Evolutionary conservation across 176 grass and related monocot species (phyloP).

Genomic region (Aegilops bicornis): DNA sequence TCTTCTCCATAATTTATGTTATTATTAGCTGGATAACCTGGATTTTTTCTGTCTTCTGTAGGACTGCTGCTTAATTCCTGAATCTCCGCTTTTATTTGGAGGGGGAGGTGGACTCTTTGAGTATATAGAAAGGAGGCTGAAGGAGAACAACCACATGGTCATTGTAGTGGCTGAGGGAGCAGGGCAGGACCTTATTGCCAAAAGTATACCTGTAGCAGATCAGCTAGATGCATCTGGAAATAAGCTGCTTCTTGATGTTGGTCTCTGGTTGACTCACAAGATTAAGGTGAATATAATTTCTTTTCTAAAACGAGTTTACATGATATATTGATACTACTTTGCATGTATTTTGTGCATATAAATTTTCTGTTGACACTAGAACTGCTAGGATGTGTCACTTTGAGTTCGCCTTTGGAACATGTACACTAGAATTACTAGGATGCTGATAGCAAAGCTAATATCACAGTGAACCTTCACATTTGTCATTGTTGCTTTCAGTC

Average conservation of each 20-base stretch:
- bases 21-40: constrained; percentile 11
- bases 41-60: constrained; percentile 24
- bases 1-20: background rate
- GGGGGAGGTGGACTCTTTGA: constrained; percentile 73
- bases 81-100: constrained; percentile 94
- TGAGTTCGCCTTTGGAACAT: constrained; percentile 4
- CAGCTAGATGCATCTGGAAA: constrained; percentile 94
- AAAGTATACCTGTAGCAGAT: constrained; percentile 63
- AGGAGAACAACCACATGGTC: constrained; percentile 97
- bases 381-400: background rate
- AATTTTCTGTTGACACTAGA: background rate
- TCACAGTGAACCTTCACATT: constrained; percentile 1
- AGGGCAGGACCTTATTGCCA: constrained; percentile 84
- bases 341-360: background rate
- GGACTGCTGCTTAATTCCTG: constrained; percentile 99
- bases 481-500: background rate
- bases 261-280: constrained; percentile 93
- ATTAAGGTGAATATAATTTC: constrained; percentile 59
- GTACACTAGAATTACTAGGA: background rate
- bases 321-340: background rate
- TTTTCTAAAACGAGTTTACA: background rate
- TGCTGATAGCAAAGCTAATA: background rate
- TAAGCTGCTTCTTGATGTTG: constrained; percentile 91
- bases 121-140: constrained; percentile 84
- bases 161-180: constrained; percentile 94